phyloP scores from a whole-genome alignment of 2,329 filamentous ascomycete species.

The Aspergillus sp. region DNA sequence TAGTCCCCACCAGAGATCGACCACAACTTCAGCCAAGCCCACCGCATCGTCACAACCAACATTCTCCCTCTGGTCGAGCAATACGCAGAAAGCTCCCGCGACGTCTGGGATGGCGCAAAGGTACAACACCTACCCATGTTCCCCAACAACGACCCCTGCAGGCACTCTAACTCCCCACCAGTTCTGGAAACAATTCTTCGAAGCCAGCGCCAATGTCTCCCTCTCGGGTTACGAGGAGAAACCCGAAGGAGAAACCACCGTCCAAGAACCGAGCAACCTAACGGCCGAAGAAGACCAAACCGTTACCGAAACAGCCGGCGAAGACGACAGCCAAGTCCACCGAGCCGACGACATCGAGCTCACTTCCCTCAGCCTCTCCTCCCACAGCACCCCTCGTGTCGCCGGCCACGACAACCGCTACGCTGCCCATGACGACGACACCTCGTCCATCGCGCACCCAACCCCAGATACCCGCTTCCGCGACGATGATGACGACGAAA shows the following conservation, averaged over 20 bases:
- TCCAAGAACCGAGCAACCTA: slow-evolving; percentile 54
- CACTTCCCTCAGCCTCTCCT: slow-evolving; percentile 46
- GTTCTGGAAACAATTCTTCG: slow-evolving; percentile 99
- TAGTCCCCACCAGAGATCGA: slow-evolving; percentile 74
- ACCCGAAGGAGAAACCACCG: slow-evolving; percentile 59
- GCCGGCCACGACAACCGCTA: slow-evolving; percentile 17
- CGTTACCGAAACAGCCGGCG: slow-evolving; percentile 42
- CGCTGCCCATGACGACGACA: slow-evolving; percentile 38
- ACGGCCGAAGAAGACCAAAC: slow-evolving; percentile 54
- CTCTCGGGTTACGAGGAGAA: slow-evolving; percentile 91
- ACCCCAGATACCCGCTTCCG: slow-evolving; percentile 70
- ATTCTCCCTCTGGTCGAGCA: slow-evolving; percentile 93
- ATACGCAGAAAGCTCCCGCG: slow-evolving; percentile 88
- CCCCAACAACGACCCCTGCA: background rate
- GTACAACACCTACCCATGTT: slow-evolving; percentile 48
- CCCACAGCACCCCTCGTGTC: slow-evolving; percentile 51
- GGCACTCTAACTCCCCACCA: slow-evolving; percentile 38
- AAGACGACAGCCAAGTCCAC: slow-evolving; percentile 35
- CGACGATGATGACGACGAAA: slow-evolving; percentile 19
- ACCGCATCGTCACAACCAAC: slow-evolving; percentile 90
- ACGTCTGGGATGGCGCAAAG: slow-evolving; percentile 97
- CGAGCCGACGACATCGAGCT: slow-evolving; percentile 50
- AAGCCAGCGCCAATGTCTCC: slow-evolving; percentile 95
- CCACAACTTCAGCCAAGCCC: slow-evolving; percentile 94
- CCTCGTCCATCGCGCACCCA: slow-evolving; percentile 57